These are phyloP conservation scores for Cronartium quercuum DNA, from an alignment of 1,284 basidiomycete species.

Conservation along the genomic window DNA sequence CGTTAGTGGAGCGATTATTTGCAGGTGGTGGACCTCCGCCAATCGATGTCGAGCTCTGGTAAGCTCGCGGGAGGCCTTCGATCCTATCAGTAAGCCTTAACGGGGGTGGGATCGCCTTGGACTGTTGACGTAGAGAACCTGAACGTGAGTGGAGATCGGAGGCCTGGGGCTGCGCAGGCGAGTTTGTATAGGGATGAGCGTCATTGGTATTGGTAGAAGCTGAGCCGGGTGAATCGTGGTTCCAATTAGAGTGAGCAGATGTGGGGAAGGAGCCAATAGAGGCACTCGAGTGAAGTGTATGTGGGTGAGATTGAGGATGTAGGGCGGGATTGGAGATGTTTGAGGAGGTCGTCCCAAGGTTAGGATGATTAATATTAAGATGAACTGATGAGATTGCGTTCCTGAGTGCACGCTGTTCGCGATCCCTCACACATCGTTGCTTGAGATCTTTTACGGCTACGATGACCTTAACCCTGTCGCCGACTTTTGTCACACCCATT, in stretches of 20 bases:
- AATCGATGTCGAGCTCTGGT: conserved; percentile 8
- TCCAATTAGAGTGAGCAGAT: conserved; percentile 56
- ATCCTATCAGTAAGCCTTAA: conserved; percentile 24
- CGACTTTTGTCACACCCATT: conserved; percentile 78
- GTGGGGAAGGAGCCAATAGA: conserved; percentile 40
- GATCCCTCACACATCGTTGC: conserved; percentile 52
- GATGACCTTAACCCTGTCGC: conserved; percentile 76
- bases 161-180: conserved; percentile 54
- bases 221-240: conserved; percentile 50
- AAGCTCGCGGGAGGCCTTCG: conserved; percentile 33
- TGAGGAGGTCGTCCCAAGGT: conserved; percentile 4
- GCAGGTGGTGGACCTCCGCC: no score
- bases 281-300: conserved; percentile 41
- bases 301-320: conserved; percentile 29
- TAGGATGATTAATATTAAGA: conserved; percentile 6
- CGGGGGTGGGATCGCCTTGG: conserved; percentile 33
- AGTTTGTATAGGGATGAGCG: conserved; percentile 55
- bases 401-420: conserved; percentile 10
- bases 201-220: conserved; percentile 55
- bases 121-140: conserved; percentile 36
- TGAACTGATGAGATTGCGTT: conserved; percentile 40
- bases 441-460: conserved; percentile 74
- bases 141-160: conserved; percentile 35
- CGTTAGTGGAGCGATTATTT: neutral
- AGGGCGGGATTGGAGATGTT: conserved; percentile 22